A percentile compares a stretch with the other conserved stretches of the same genome.
phyloP scores from a whole-genome alignment of 2,329 filamentous ascomycete genomes.

The Tolypocladium album region DNA sequence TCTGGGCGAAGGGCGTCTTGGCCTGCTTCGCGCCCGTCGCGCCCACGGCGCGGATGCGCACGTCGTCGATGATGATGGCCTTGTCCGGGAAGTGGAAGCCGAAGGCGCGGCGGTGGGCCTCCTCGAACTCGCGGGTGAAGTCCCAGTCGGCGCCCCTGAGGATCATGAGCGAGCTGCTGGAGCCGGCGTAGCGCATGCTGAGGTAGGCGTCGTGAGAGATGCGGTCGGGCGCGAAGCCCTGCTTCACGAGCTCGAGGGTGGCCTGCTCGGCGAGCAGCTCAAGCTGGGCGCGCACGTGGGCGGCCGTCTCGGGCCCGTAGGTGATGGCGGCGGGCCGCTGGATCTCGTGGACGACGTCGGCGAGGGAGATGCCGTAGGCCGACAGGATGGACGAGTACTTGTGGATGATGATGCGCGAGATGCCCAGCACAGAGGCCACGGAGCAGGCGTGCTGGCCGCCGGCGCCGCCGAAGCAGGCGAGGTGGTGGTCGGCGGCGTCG shows the following conservation, averaged over 20 bases:
- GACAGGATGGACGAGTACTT: conserved; percentile 34
- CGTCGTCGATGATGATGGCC: conserved; percentile 30
- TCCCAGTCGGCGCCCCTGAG: conserved; percentile 14
- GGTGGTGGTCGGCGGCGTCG: conserved; percentile 21
- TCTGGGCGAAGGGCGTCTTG: conserved; percentile 12
- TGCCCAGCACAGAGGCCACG: conserved; percentile 30
- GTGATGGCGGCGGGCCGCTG: conserved; percentile 24
- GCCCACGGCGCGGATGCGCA: conserved; percentile 28
- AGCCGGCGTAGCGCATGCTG: conserved; percentile 31
- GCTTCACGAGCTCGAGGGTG: conserved; percentile 9
- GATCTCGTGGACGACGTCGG: conserved; percentile 31
- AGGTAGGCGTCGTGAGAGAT: conserved; percentile 31
- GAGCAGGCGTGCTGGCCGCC: conserved; percentile 33
- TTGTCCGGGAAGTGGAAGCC: conserved; percentile 48
- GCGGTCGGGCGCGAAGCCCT: conserved; percentile 19
- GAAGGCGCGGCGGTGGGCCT: conserved; percentile 65
- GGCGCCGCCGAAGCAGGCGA: conserved; percentile 25
- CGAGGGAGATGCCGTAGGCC: conserved; percentile 34
- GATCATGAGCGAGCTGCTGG: conserved; percentile 29
- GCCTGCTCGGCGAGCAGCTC: conserved; percentile 13
- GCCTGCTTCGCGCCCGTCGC: conserved; percentile 6
- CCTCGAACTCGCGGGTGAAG: conserved; percentile 16
- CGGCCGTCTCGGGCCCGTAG: conserved; percentile 9
- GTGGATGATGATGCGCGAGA: conserved; percentile 30
- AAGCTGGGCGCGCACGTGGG: conserved; percentile 10